These are phyloP conservation scores for Alternaria brassicae DNA, from an alignment of 2,329 filamentous ascomycete species.

Conservation along the genomic window DNA sequence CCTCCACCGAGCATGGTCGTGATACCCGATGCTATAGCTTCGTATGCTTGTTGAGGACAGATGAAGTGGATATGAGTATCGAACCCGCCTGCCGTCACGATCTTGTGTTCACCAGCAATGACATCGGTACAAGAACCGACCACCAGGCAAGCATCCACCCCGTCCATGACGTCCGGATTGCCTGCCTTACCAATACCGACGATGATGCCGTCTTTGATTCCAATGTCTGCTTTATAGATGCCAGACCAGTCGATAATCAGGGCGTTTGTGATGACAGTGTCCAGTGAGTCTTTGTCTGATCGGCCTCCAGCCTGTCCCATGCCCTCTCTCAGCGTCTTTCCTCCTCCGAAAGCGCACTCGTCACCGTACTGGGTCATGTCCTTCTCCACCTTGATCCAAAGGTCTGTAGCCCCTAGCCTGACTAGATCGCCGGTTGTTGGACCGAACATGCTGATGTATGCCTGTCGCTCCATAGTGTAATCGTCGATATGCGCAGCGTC, in stretches of 20 bases:
- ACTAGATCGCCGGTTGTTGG: conserved; percentile 90
- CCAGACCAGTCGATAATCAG: conserved; percentile 89
- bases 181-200: conserved; percentile 92
- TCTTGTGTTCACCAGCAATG: conserved; percentile 87
- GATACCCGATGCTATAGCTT: conserved; percentile 83
- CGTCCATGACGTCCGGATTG: conserved; percentile 97
- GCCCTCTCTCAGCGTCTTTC: conserved; percentile 90
- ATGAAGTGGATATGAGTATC: conserved; percentile 95
- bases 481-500: conserved; percentile 65
- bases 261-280: conserved; percentile 88
- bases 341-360: conserved; percentile 93
- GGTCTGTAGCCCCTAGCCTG: conserved; percentile 79
- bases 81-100: conserved; percentile 87
- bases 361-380: conserved; percentile 87
- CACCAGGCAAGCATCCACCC: conserved; percentile 77
- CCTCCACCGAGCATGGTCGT: conserved; percentile 92
- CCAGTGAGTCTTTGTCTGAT: conserved; percentile 73
- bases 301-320: conserved; percentile 92
- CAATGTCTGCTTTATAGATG: conserved; percentile 97
- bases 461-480: conserved; percentile 75
- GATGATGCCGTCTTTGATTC: conserved; percentile 86
- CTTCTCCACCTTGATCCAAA: conserved; percentile 90
- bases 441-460: conserved; percentile 89
- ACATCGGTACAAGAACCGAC: conserved; percentile 91
- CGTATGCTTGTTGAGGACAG: conserved; percentile 87